Conservation (phyloP, 2,329 filamentous ascomycete species). For the Zymoseptoria passerinii region DNA sequence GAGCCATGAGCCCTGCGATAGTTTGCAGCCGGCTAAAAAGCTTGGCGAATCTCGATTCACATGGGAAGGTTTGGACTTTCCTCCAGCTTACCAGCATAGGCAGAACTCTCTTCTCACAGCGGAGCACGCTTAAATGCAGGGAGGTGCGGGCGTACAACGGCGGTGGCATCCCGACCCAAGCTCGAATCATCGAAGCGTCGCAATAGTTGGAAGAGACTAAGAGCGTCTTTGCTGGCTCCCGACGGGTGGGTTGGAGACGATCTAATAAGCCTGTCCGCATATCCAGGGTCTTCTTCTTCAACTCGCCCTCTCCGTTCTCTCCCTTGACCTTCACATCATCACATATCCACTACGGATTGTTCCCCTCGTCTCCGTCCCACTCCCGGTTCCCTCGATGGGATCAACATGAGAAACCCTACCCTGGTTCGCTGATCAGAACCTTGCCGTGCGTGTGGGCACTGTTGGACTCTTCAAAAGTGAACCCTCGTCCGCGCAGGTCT, state of each 20-base stretch:
- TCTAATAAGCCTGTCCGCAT: neutral
- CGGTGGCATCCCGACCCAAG: neutral
- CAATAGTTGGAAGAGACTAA: neutral
- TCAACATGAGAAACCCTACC: neutral
- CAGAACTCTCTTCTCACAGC: neutral
- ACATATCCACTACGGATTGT: neutral
- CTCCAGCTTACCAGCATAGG: neutral
- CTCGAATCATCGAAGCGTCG: neutral
- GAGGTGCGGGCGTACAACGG: neutral
- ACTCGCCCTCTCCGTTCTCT: neutral
- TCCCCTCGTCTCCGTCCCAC: slow-evolving; percentile 1
- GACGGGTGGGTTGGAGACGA: neutral
- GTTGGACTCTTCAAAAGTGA: neutral
- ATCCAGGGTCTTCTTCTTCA: neutral
- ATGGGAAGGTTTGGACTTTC: neutral
- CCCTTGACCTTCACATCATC: neutral
- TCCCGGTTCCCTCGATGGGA: slow-evolving; percentile 1
- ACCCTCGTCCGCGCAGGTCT: neutral
- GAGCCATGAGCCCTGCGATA: neutral
- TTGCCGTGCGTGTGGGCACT: neutral
- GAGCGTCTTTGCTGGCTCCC: too few relatives aligned
- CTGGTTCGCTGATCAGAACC: neutral
- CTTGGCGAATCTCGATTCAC: neutral
- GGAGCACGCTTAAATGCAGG: neutral
- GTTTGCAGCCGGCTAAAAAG: neutral